A percentile compares a stretch with the other conserved stretches of the same genome.
Conservation (phyloP, 23 red algal genomes). For the Gracilaria caudata region DNA sequence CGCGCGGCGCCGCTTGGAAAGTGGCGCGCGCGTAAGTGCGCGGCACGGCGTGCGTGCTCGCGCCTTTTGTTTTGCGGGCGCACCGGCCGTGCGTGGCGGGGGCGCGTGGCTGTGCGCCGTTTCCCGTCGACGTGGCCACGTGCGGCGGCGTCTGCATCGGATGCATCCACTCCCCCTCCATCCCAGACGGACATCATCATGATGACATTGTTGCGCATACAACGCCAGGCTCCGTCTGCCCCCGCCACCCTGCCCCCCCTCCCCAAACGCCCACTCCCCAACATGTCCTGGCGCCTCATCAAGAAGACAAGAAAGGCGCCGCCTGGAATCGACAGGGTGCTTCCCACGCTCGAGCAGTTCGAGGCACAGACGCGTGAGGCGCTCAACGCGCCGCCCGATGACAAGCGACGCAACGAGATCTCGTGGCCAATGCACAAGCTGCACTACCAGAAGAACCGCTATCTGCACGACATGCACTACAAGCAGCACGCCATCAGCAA, state of each 20-base stretch:
- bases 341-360: conserved; percentile 54
- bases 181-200: no score
- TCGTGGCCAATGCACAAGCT: conserved; percentile 83
- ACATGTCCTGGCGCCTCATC: conserved; percentile 80
- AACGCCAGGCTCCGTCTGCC: no score
- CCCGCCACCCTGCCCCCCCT: no score
- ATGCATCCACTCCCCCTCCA: no score
- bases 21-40: neutral
- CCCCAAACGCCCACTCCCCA: no score
- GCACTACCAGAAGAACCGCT: conserved; percentile 91
- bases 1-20: neutral
- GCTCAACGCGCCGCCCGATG: conserved; percentile 66
- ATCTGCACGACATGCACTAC: conserved; percentile 80
- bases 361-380: conserved; percentile 77
- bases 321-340: conserved; percentile 66
- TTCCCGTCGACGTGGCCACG: no score
- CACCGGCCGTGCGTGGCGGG: no score
- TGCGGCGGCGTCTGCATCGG: no score
- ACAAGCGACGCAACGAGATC: conserved; percentile 77
- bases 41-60: neutral
- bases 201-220: no score
- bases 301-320: conserved; percentile 71
- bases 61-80: neutral
- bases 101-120: neutral
- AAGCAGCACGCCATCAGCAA: conserved; percentile 63